Percentiles rank a stretch among this genome's conserved stretches.
These are phyloP conservation scores for Tillandsia leiboldiana DNA, from an alignment of 176 grass and related monocot genomes.

Conservation along the genomic window DNA sequence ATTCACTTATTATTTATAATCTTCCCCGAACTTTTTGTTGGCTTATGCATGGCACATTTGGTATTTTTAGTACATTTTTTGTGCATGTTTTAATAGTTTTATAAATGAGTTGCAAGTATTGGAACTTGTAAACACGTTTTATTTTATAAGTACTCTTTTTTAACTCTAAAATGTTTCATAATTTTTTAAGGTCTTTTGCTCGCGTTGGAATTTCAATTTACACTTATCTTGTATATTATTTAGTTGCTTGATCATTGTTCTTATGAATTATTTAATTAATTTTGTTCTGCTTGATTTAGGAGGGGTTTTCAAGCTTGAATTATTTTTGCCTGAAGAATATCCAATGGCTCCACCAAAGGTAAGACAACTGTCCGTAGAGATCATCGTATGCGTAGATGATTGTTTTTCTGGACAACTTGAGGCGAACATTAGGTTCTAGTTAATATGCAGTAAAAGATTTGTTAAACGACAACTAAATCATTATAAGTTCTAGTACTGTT, in stretches of 20 bases:
- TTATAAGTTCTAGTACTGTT: too few relatives aligned
- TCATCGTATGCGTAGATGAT: neutral
- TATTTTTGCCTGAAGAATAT: constrained; percentile 99
- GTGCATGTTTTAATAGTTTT: neutral
- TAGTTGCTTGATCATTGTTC: neutral
- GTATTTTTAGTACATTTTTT: neutral
- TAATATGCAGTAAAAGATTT: neutral
- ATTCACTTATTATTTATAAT: too few relatives aligned
- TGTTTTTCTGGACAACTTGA: neutral
- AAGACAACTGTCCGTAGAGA: constrained; percentile 9
- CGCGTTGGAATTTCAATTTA: neutral
- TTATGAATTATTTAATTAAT: neutral
- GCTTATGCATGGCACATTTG: too few relatives aligned
- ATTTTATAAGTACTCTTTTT: neutral
- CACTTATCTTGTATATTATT: neutral
- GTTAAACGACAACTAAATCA: too few relatives aligned
- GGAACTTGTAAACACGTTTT: neutral
- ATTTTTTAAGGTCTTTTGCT: neutral
- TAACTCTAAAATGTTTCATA: neutral
- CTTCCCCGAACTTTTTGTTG: too few relatives aligned
- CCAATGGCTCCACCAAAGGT: constrained; percentile 97
- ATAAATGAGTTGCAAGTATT: neutral
- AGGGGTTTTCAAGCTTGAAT: constrained; percentile 91
- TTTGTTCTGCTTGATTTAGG: constrained; percentile 8
- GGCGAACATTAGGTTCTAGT: neutral